phyloP scores from a whole-genome alignment of 2,329 filamentous ascomycete species.

The Colletotrichum gigasporum region DNA sequence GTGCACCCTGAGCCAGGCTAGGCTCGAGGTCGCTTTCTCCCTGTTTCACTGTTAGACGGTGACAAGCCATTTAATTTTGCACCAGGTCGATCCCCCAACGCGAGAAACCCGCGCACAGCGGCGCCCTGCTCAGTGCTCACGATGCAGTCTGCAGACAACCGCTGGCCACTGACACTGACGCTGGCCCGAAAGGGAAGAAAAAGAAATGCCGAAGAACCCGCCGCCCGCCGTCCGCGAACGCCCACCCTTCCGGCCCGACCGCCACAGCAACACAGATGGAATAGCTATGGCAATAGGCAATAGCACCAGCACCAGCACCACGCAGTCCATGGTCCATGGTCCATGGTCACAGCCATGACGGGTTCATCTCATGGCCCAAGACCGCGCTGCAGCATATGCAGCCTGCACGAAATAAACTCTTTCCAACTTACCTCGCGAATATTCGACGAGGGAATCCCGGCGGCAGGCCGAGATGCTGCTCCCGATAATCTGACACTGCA shows the following conservation, averaged over 20 bases:
- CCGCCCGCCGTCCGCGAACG: background rate
- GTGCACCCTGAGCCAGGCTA: background rate
- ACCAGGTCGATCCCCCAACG: constrained; percentile 24
- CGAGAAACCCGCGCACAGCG: background rate
- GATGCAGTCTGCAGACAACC: too few species aligned
- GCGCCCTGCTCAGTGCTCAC: background rate
- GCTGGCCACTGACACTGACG: too few species aligned
- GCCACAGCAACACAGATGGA: background rate
- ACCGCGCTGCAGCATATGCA: constrained; percentile 11
- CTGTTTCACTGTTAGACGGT: constrained; percentile 30
- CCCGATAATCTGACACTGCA: constrained; percentile 7
- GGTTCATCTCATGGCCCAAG: constrained; percentile 21
- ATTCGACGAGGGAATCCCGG: constrained; percentile 17
- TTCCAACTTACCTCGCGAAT: constrained; percentile 19
- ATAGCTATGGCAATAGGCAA: background rate
- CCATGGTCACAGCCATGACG: background rate
- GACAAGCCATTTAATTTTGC: constrained; percentile 8
- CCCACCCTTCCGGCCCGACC: background rate
- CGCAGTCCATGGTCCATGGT: background rate
- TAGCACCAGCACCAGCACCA: background rate
- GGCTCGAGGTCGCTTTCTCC: constrained; percentile 2
- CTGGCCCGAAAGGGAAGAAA: background rate
- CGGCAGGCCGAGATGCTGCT: constrained; percentile 5
- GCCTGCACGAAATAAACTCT: constrained; percentile 6
- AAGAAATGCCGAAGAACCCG: constrained; percentile 1